Evolutionary conservation across 257 asterid species (phyloP).

Genomic region (Solanum okadae): DNA sequence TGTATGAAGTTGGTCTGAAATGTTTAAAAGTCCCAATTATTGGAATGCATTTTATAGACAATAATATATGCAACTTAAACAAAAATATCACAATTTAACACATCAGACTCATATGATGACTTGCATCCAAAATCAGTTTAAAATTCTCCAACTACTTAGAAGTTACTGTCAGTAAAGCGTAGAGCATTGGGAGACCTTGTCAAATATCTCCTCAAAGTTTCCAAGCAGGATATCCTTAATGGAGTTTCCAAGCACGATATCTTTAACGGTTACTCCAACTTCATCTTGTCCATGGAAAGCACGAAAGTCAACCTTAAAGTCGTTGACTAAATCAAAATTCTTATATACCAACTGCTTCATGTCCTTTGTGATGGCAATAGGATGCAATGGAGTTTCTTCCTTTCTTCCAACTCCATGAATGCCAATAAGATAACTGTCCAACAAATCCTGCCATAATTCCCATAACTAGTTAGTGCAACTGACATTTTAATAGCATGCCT

Average conservation of each 20-base stretch:
- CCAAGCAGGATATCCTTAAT: slow-evolving; percentile 40
- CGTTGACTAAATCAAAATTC: slow-evolving; percentile 43
- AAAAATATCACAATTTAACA: neutral
- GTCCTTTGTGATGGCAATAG: slow-evolving; percentile 59
- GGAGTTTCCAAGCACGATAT: slow-evolving; percentile 40
- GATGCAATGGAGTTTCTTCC: slow-evolving; percentile 39
- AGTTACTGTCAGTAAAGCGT: neutral
- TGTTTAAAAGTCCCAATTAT: neutral
- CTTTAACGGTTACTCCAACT: slow-evolving; percentile 32
- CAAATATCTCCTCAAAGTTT: slow-evolving; percentile 43
- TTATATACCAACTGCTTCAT: slow-evolving; percentile 54
- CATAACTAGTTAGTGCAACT: neutral
- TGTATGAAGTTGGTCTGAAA: slow-evolving; percentile 50
- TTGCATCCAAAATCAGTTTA: neutral
- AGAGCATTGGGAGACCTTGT: slow-evolving; percentile 32
- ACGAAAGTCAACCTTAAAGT: slow-evolving; percentile 36
- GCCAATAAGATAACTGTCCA: slow-evolving; percentile 71
- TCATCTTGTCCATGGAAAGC: slow-evolving; percentile 23
- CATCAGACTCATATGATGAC: neutral
- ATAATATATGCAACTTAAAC: neutral
- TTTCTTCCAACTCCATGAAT: slow-evolving; percentile 20
- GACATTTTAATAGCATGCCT: neutral
- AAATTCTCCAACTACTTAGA: neutral
- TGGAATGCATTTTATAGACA: no score
- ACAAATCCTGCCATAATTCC: slow-evolving; percentile 36